These are phyloP conservation scores for Ganoderma lingzhi DNA, from an alignment of 1,284 basidiomycete genomes.

Conservation along the genomic window DNA sequence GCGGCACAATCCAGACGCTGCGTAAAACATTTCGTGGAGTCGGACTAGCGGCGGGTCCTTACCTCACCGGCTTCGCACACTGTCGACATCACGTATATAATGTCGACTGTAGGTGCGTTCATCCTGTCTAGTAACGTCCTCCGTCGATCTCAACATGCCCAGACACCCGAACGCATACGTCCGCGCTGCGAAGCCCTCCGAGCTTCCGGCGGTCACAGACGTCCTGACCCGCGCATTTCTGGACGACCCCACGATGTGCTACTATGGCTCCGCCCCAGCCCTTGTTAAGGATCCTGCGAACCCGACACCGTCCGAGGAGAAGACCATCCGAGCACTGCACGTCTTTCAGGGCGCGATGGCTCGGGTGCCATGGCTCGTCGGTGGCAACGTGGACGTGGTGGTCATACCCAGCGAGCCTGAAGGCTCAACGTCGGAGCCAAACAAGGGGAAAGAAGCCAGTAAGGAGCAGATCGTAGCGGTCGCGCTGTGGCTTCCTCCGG, in stretches of 20 bases:
- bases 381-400: neutral
- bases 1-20: too few species aligned
- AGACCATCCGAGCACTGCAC: neutral
- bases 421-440: too few species aligned
- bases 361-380: neutral
- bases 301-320: neutral
- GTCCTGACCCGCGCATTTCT: neutral
- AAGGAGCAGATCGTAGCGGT: neutral
- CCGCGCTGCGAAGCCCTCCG: neutral
- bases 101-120: too few species aligned
- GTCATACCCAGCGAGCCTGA: neutral
- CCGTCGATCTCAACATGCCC: neutral
- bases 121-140: too few species aligned
- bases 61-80: too few species aligned
- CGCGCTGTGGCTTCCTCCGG: neutral
- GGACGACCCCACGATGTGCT: neutral
- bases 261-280: neutral
- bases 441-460: neutral
- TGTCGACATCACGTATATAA: too few species aligned
- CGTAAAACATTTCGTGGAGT: too few species aligned
- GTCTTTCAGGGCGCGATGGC: neutral
- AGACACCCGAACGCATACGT: slow-evolving; percentile 2
- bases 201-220: neutral
- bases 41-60: too few species aligned
- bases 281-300: neutral